Percentiles rank a stretch among this genome's conserved stretches.
These are phyloP conservation scores for Ceratobasidium sp. DNA, from an alignment of 1,284 basidiomycete genomes.

Conservation along the genomic window DNA sequence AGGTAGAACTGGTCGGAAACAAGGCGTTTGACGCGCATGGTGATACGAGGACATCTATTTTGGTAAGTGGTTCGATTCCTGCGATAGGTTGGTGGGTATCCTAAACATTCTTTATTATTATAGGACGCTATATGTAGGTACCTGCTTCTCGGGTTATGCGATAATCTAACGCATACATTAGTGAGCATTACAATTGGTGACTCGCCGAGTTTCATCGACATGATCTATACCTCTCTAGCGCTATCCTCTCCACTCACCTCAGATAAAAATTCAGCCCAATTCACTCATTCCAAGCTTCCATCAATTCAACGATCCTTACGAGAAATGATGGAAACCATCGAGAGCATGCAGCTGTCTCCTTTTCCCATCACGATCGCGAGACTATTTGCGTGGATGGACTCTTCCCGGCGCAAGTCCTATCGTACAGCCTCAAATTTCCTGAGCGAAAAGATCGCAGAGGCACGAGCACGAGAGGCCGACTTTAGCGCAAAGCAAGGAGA, in stretches of 20 bases:
- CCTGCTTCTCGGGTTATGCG: neutral
- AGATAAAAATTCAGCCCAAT: neutral
- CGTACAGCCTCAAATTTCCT: neutral
- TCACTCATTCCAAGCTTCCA: neutral
- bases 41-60: slow-evolving; percentile 8
- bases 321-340: slow-evolving; percentile 6
- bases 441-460: neutral
- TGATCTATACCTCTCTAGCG: neutral
- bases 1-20: slow-evolving; percentile 6
- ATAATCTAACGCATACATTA: neutral
- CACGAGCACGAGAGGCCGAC: slow-evolving; percentile 8
- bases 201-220: neutral
- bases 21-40: slow-evolving; percentile 8
- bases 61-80: slow-evolving; percentile 7
- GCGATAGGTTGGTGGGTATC: too few species aligned
- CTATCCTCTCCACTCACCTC: neutral
- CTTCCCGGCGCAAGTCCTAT: neutral
- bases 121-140: slow-evolving; percentile 25
- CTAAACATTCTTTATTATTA: neutral
- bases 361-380: neutral
- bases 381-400: neutral
- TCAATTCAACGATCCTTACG: neutral
- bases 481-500: neutral
- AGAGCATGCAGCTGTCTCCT: neutral
- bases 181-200: slow-evolving; percentile 17